Evolutionary conservation across 352 stramenopile genomes (phyloP).

Genomic region (Globisporangium rhizosaccharum): DNA sequence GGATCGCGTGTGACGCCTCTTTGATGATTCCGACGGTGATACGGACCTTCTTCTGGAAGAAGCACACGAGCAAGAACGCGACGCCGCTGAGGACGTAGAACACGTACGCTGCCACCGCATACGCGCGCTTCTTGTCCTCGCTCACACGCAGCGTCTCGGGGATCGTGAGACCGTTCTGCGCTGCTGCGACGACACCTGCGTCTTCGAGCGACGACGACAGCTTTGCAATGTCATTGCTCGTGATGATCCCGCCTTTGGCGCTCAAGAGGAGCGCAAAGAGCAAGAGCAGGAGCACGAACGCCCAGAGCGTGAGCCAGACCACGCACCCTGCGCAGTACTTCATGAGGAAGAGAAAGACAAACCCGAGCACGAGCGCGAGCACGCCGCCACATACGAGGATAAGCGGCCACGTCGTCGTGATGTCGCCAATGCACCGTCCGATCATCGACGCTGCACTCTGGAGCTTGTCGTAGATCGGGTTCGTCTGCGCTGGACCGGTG

Average conservation of each 20-base stretch:
- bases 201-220: conserved; percentile 37
- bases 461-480: conserved; percentile 70
- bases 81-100: conserved; percentile 50
- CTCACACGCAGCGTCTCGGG: conserved; percentile 51
- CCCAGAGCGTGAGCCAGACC: conserved; percentile 70
- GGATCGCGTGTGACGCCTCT: conserved; percentile 61
- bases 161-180: conserved; percentile 34
- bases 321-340: conserved; percentile 67
- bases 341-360: conserved; percentile 67
- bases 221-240: conserved; percentile 28
- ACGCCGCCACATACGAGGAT: conserved; percentile 45
- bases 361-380: conserved; percentile 47
- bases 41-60: conserved; percentile 80
- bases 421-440: conserved; percentile 60
- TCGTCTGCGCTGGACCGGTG: conserved; percentile 49
- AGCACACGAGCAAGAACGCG: conserved; percentile 73
- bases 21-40: conserved; percentile 74
- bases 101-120: conserved; percentile 58
- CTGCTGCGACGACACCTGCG: conserved; percentile 28
- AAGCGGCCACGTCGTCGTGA: conserved; percentile 49
- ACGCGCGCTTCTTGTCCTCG: conserved; percentile 54
- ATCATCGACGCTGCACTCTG: conserved; percentile 44
- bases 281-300: conserved; percentile 54
- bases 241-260: conserved; percentile 71
- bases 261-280: conserved; percentile 72